Evolutionary conservation across 495 filamentous ascomycete genomes (phyloP).

Genomic region (Penicillium salamii): DNA sequence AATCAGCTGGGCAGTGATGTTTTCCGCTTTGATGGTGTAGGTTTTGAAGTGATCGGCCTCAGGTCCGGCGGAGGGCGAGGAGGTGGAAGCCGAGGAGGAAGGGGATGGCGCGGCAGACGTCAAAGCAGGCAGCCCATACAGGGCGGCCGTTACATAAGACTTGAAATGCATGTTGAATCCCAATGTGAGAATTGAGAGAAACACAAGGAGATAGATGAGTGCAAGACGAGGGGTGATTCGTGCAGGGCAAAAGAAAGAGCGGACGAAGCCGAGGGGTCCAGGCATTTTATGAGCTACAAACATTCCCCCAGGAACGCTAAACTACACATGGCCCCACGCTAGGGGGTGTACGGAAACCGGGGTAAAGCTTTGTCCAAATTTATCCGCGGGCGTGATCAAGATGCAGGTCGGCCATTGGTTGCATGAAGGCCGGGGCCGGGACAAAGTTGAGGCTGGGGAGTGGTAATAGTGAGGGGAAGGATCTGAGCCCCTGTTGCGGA

Average conservation of each 20-base stretch:
- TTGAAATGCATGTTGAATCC: conserved; percentile 43
- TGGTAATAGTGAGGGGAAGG: conserved; percentile 14
- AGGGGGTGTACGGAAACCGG: conserved; percentile 26
- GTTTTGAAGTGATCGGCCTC: conserved; percentile 45
- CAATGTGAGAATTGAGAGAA: conserved; percentile 30
- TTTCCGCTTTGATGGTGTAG: conserved; percentile 70
- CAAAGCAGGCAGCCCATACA: conserved; percentile 35
- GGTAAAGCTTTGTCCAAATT: conserved; percentile 23
- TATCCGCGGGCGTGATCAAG: conserved; percentile 21
- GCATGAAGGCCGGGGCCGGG: neutral
- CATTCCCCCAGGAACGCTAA: conserved; percentile 16
- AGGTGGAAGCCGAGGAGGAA: conserved; percentile 8
- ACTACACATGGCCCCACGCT: conserved; percentile 26
- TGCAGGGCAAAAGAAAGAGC: conserved; percentile 31
- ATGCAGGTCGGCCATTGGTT: conserved; percentile 10
- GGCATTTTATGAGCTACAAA: conserved; percentile 26
- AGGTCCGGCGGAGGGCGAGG: conserved; percentile 4
- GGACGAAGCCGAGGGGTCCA: conserved; percentile 26
- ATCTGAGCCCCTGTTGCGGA: conserved; percentile 16
- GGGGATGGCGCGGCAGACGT: conserved; percentile 19
- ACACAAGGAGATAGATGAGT: conserved; percentile 29
- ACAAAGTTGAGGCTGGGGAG: conserved; percentile 4
- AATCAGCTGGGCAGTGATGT: conserved; percentile 72
- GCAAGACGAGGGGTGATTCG: conserved; percentile 31
- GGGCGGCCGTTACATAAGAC: conserved; percentile 31